Evolutionary conservation across 352 stramenopile species (phyloP).

Genomic region (Globisporangium acanthophoron): DNA sequence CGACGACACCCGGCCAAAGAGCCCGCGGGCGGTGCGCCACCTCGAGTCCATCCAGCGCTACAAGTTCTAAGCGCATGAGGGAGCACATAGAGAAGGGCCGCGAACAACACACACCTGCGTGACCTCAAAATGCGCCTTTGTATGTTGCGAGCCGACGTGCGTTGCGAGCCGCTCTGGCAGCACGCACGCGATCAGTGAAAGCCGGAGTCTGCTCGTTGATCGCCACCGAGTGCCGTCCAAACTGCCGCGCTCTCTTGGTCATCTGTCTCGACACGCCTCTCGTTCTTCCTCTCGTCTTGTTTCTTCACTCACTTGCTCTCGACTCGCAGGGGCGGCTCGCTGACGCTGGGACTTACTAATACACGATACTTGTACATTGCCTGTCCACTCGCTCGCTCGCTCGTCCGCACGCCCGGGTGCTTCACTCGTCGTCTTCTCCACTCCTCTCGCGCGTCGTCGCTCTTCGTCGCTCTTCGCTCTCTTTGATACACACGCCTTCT

Average conservation of each 20-base stretch:
- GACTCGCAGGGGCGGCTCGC: neutral
- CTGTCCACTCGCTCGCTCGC: conserved; percentile 22
- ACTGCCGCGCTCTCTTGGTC: neutral
- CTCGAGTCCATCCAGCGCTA: conserved; percentile 63
- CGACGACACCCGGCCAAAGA: conserved; percentile 66
- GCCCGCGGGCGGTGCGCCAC: conserved; percentile 45
- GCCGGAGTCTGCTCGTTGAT: neutral
- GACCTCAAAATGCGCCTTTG: conserved; percentile 8
- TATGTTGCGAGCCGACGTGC: conserved; percentile 4
- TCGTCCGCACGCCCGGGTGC: conserved; percentile 15
- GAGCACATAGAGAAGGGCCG: too few relatives aligned
- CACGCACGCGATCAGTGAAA: neutral
- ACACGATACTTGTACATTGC: conserved; percentile 58
- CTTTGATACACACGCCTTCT: conserved; percentile 50
- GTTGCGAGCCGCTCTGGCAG: neutral
- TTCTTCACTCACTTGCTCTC: neutral
- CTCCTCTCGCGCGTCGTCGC: conserved; percentile 10
- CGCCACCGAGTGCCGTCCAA: neutral
- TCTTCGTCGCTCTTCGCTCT: conserved; percentile 21
- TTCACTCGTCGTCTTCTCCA: neutral
- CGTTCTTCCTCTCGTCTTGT: neutral
- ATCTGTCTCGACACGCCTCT: neutral
- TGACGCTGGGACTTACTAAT: conserved; percentile 49
- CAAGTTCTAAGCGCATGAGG: conserved; percentile 11
- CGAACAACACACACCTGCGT: too few relatives aligned